A percentile compares a stretch with the other conserved stretches of the same genome.
These are phyloP conservation scores for Vitrella brassicaformis DNA, from an alignment of 73 alveolate species.

Conservation along the genomic window DNA sequence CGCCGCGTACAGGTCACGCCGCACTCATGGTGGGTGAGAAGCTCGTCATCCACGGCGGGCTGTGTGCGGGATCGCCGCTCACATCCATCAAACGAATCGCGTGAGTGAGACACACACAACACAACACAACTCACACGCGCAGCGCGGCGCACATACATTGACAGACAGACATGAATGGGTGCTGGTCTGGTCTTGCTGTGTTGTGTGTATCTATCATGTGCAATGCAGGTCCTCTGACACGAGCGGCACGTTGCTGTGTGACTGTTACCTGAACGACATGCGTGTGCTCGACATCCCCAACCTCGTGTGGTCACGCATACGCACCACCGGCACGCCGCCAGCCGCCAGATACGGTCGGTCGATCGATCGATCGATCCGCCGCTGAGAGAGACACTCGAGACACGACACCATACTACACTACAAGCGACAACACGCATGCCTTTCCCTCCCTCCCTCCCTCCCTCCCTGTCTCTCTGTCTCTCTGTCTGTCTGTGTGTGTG, in stretches of 20 bases:
- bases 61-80: no score
- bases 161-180: no score
- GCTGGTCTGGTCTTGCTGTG: no score
- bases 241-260: constrained; percentile 74
- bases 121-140: no score
- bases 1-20: constrained; percentile 92
- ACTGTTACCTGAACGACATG: constrained; percentile 87
- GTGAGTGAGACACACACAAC: no score
- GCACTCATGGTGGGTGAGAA: constrained; percentile 17
- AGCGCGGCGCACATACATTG: no score
- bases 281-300: constrained; percentile 87
- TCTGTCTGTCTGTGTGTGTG: background rate
- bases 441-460: no score
- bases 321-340: constrained; percentile 96
- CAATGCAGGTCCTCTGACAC: constrained; percentile 58
- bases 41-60: constrained; percentile 57
- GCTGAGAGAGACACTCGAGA: no score
- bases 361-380: no score
- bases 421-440: no score
- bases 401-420: no score
- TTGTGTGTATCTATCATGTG: constrained; percentile 66
- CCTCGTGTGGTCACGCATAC: constrained; percentile 82
- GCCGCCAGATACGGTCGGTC: constrained; percentile 73
- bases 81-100: no score
- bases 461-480: background rate